Conservation (phyloP, 352 stramenopile genomes). For the Pythium vanterpoolii region DNA sequence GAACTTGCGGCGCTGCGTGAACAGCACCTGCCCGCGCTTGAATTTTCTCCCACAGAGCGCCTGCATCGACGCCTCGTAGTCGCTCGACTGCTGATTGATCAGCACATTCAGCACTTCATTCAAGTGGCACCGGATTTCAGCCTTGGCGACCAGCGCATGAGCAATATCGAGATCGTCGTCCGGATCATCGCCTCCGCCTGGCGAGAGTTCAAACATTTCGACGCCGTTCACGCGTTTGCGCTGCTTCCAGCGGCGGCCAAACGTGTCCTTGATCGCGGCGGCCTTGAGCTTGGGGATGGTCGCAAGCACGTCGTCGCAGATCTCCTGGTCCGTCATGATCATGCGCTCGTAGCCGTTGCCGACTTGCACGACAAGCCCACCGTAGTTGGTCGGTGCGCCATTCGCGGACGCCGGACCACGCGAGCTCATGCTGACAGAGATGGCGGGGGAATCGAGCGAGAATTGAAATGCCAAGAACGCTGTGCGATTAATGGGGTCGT, state of each 20-base stretch:
- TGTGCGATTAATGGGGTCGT: no score
- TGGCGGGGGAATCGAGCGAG: no score
- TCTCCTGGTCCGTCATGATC: slow-evolving; percentile 45
- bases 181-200: slow-evolving; percentile 14
- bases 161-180: slow-evolving; percentile 47
- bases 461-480: no score
- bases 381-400: not conserved
- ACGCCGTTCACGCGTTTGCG: slow-evolving; percentile 34
- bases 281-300: slow-evolving; percentile 56
- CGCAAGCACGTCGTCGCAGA: slow-evolving; percentile 55
- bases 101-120: slow-evolving; percentile 66
- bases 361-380: slow-evolving; percentile 12
- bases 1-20: slow-evolving; percentile 37
- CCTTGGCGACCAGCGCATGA: slow-evolving; percentile 47
- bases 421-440: not conserved
- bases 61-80: slow-evolving; percentile 49
- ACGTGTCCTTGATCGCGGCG: slow-evolving; percentile 31
- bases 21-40: slow-evolving; percentile 43
- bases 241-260: slow-evolving; percentile 36
- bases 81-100: slow-evolving; percentile 36
- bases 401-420: not conserved
- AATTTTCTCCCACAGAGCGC: slow-evolving; percentile 48
- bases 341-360: slow-evolving; percentile 22
- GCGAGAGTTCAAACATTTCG: slow-evolving; percentile 42
- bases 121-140: slow-evolving; percentile 49